Evolutionary conservation across 257 asterid species (phyloP).

Genomic region (Solanum commersonii): DNA sequence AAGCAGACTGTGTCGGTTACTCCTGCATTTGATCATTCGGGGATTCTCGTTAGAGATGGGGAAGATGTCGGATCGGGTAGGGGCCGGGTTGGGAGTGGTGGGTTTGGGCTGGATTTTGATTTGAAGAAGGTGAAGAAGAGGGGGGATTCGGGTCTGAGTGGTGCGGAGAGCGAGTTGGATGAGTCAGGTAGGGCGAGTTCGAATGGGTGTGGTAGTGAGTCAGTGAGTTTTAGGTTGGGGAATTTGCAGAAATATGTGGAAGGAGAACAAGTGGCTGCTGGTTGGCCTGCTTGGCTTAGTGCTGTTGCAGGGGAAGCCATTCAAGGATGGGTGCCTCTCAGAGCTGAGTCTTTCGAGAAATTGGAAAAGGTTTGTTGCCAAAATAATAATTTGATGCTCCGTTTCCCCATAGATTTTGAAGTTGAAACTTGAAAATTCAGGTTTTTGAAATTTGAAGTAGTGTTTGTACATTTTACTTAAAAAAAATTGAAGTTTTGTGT

Average conservation of each 20-base stretch:
- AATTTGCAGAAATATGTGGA: slow-evolving; percentile 56
- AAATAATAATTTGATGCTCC: neutral
- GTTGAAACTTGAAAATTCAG: neutral
- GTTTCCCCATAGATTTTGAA: neutral
- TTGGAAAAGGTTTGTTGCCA: slow-evolving; percentile 31
- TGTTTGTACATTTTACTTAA: neutral
- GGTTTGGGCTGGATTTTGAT: slow-evolving; percentile 61
- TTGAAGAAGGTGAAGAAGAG: slow-evolving; percentile 50
- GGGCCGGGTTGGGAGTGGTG: slow-evolving; percentile 15
- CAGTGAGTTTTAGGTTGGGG: slow-evolving; percentile 86
- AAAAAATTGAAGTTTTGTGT: neutral
- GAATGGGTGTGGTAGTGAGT: slow-evolving; percentile 58
- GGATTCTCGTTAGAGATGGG: slow-evolving; percentile 28
- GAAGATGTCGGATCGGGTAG: neutral
- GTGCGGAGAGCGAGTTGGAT: slow-evolving; percentile 54
- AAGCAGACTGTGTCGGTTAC: slow-evolving; percentile 77
- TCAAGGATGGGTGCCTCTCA: slow-evolving; percentile 53
- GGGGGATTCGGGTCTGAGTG: slow-evolving; percentile 46
- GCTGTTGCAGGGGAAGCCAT: slow-evolving; percentile 66
- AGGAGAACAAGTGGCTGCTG: slow-evolving; percentile 57
- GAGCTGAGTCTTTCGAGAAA: slow-evolving; percentile 45
- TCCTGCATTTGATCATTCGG: slow-evolving; percentile 78
- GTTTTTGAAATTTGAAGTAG: neutral
- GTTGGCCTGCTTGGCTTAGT: slow-evolving; percentile 72
- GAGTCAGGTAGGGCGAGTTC: slow-evolving; percentile 84